A percentile compares a stretch with the other conserved stretches of the same genome.
Conservation (phyloP, 1,284 basidiomycete species). For the Coniferiporia weirii region DNA sequence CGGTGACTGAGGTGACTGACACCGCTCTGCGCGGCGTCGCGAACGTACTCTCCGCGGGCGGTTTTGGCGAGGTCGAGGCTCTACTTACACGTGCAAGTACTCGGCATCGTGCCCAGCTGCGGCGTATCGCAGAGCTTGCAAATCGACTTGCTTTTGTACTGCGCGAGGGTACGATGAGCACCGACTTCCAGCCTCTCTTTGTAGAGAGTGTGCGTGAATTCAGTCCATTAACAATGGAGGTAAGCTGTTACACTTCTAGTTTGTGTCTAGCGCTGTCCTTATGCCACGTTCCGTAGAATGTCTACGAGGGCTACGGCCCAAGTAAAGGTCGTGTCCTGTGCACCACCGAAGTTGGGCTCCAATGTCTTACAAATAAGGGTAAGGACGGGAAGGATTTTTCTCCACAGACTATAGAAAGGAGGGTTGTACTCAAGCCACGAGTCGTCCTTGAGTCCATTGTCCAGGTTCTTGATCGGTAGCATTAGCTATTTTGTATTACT, state of each 20-base stretch:
- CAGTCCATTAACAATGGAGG: slow-evolving; percentile 47
- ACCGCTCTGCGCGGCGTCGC: slow-evolving; percentile 66
- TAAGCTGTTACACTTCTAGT: not conserved
- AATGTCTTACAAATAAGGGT: slow-evolving; percentile 51
- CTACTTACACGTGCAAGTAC: slow-evolving; percentile 43
- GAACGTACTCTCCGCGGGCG: slow-evolving; percentile 48
- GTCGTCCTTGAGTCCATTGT: slow-evolving; percentile 67
- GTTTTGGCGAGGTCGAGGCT: slow-evolving; percentile 36
- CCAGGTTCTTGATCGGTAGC: slow-evolving; percentile 16
- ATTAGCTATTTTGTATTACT: not conserved
- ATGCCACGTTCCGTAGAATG: slow-evolving; percentile 32
- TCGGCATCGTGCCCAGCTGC: slow-evolving; percentile 53
- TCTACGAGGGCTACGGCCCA: slow-evolving; percentile 54
- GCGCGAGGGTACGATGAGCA: slow-evolving; percentile 66
- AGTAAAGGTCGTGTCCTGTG: slow-evolving; percentile 50
- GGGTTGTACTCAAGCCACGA: slow-evolving; percentile 59
- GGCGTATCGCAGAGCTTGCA: slow-evolving; percentile 56
- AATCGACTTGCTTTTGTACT: slow-evolving; percentile 54
- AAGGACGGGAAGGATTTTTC: slow-evolving; percentile 24
- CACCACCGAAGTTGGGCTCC: slow-evolving; percentile 65
- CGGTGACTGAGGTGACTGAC: slow-evolving; percentile 59
- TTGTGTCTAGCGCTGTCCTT: not conserved
- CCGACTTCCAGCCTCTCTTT: slow-evolving; percentile 61
- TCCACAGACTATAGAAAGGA: slow-evolving; percentile 47
- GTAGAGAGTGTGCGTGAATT: slow-evolving; percentile 48